Evolutionary conservation across 371 early-diverging fungal genomes (phyloP).

Genomic region (Conidiobolus incongruus): DNA sequence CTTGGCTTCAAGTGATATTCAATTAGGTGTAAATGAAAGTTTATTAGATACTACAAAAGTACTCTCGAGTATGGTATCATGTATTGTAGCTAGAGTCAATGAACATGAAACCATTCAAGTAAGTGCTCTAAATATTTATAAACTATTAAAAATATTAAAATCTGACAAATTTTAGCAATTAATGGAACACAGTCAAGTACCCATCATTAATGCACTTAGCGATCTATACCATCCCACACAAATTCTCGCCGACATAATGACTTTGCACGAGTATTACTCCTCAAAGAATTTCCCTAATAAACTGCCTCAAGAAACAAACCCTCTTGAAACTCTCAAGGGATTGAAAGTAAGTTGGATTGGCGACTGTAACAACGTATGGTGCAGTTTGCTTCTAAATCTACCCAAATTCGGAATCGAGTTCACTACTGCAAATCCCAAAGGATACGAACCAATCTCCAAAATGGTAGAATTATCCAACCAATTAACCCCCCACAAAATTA

Average conservation of each 20-base stretch:
- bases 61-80: slow-evolving; percentile 80
- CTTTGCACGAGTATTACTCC: slow-evolving; percentile 55
- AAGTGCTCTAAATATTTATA: slow-evolving; percentile 4
- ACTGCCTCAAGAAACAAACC: slow-evolving; percentile 13
- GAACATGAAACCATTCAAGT: slow-evolving; percentile 73
- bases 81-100: slow-evolving; percentile 79
- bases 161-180: slow-evolving; percentile 18
- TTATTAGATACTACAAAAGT: slow-evolving; percentile 72
- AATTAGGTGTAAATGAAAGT: slow-evolving; percentile 81
- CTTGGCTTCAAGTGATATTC: slow-evolving; percentile 80
- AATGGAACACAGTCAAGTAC: slow-evolving; percentile 66
- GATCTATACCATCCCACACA: slow-evolving; percentile 89
- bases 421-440: slow-evolving; percentile 61
- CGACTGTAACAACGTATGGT: slow-evolving; percentile 87
- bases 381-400: slow-evolving; percentile 64
- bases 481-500: slow-evolving; percentile 17
- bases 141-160: slow-evolving; percentile 2
- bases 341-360: slow-evolving; percentile 86
- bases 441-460: slow-evolving; percentile 44
- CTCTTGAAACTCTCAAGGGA: slow-evolving; percentile 26
- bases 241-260: slow-evolving; percentile 83
- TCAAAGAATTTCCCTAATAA: slow-evolving; percentile 6
- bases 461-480: slow-evolving; percentile 38
- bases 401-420: slow-evolving; percentile 73
- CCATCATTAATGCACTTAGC: slow-evolving; percentile 86